Conservation (phyloP, 2,329 filamentous ascomycete species). For the Colletotrichum phormii region DNA sequence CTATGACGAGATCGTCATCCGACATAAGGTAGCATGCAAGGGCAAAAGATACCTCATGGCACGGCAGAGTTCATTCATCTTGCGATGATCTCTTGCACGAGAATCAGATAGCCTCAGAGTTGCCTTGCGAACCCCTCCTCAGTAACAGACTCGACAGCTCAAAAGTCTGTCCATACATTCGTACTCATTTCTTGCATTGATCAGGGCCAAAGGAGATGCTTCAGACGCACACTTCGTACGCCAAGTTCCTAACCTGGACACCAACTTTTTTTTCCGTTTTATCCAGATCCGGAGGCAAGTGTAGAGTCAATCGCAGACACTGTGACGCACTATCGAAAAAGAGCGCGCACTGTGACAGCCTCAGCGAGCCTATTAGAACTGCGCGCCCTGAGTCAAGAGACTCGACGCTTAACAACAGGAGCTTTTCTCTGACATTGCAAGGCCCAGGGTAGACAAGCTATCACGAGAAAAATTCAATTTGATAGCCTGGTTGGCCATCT, state of each 20-base stretch:
- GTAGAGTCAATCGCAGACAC: slow-evolving; percentile 24
- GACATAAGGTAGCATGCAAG: not conserved
- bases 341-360: slow-evolving; percentile 23
- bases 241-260: slow-evolving; percentile 21
- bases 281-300: slow-evolving; percentile 19
- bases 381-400: slow-evolving; percentile 18
- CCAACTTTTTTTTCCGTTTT: slow-evolving; percentile 9
- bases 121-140: slow-evolving; percentile 4
- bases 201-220: not conserved
- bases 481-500: slow-evolving; percentile 24
- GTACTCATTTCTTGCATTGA: slow-evolving; percentile 3
- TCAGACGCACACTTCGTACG: slow-evolving; percentile 4
- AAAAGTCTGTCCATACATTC: slow-evolving; percentile 1
- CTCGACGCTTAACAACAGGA: slow-evolving; percentile 29
- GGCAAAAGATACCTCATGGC: not conserved
- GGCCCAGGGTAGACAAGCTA: slow-evolving; percentile 18
- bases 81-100: slow-evolving; percentile 9
- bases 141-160: not conserved
- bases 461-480: slow-evolving; percentile 12
- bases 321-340: slow-evolving; percentile 6
- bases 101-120: slow-evolving; percentile 3
- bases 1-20: not conserved
- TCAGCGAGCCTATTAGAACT: not conserved
- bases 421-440: slow-evolving; percentile 31
- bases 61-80: not conserved